Base-by-base conservation (phyloP, 768 basidiomycete genomes). In the Lactifluus rugatus region DNA sequence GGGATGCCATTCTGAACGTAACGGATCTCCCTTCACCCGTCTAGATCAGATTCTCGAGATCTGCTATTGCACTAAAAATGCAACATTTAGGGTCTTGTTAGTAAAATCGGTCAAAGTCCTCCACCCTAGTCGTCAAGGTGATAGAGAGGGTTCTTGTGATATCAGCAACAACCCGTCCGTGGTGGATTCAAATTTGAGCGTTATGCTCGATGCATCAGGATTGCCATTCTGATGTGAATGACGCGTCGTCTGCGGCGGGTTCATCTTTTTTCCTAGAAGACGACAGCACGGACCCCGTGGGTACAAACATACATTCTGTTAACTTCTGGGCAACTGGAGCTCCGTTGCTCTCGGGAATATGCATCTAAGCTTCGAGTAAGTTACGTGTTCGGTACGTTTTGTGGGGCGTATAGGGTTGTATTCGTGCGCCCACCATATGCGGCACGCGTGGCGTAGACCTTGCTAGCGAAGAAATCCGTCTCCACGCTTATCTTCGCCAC, bases 61-160 rank as follows among this genome's bases (percentile, higher is more conserved):
- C 28, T 31, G 28, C 28, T 31, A 9, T 9, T 31, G 28, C 28
- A 9, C 28, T 31, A 9, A 5, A 9, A 31, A 31, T 6, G 28
- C 28, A 9, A 31, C 28, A 31, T 31, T 31, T 31, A 31, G 7
- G 9, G 9, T 9, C 9, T 31, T 9, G 28, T 31, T 31, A 31
- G 6, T 31, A 9, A 6, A 31, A 31, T 31, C 28, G 9, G 28
- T 6, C 28, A 31, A 31, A 5, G 28, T 31, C 28, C 1, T 31
- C 28, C 28, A 31, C 28, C 28, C 28, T 54, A 48, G 57, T 58
- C 52, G 57, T 48, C 48, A 58, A 42, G 57, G 42, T 39, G 52
- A 58, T 54, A 9, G 11, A 14, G 13, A 9, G 31, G 28, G 5
- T 26, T 9, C 14, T 28, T 19, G 2, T n/a, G 19, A 57, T 16